Percentiles rank a stretch among this genome's conserved stretches.
phyloP scores from a whole-genome alignment of 2,329 filamentous ascomycete species.

The Nothopassalora personata region DNA sequence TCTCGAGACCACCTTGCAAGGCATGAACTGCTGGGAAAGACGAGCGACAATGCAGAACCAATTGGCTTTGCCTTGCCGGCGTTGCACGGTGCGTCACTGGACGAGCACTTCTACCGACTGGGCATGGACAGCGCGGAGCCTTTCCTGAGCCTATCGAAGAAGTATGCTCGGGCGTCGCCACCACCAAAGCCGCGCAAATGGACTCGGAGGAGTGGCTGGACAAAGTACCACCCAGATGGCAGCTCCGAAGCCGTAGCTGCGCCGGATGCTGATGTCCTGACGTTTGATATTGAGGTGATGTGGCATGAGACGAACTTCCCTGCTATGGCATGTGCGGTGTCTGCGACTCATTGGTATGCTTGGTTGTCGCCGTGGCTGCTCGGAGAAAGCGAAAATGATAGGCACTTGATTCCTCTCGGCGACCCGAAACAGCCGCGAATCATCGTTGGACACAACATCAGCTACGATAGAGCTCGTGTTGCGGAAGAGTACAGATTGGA shows the following conservation, averaged over 20 bases:
- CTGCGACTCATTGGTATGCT: slow-evolving; percentile 87
- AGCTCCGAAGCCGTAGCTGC: slow-evolving; percentile 65
- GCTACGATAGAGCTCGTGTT: slow-evolving; percentile 85
- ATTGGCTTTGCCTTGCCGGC: slow-evolving; percentile 81
- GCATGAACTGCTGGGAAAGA: slow-evolving; percentile 87
- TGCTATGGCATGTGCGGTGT: slow-evolving; percentile 92
- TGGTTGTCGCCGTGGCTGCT: slow-evolving; percentile 96
- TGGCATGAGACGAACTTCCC: slow-evolving; percentile 89
- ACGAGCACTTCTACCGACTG: slow-evolving; percentile 89
- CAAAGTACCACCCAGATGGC: slow-evolving; percentile 77
- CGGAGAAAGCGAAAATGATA: slow-evolving; percentile 68
- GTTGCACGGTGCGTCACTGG: slow-evolving; percentile 73
- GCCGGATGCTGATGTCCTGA: slow-evolving; percentile 75
- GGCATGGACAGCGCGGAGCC: slow-evolving; percentile 84
- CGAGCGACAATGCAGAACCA: slow-evolving; percentile 65
- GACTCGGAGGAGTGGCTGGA: slow-evolving; percentile 81
- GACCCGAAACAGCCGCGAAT: slow-evolving; percentile 68
- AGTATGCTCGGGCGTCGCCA: slow-evolving; percentile 59
- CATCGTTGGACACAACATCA: slow-evolving; percentile 90
- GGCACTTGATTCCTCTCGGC: slow-evolving; percentile 82
- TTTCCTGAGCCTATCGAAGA: slow-evolving; percentile 68
- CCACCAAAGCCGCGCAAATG: slow-evolving; percentile 65
- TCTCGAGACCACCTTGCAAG: slow-evolving; percentile 75
- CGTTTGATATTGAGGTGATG: slow-evolving; percentile 95
- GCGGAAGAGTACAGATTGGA: slow-evolving; percentile 81